phyloP scores from a whole-genome alignment of 495 filamentous ascomycete species.

The Neurospora sp. region DNA sequence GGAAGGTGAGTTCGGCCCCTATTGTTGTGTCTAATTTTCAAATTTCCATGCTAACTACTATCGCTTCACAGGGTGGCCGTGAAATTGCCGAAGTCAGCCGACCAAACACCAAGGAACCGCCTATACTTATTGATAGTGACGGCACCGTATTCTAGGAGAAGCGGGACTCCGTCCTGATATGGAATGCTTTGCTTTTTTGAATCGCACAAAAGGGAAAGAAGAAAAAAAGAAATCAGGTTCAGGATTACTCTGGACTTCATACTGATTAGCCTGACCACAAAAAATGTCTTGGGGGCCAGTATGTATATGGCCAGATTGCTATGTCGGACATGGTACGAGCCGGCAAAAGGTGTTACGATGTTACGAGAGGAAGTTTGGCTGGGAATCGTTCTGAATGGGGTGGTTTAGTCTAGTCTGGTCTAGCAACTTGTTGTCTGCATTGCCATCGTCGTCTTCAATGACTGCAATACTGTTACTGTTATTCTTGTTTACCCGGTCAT shows the following conservation, averaged over 20 bases:
- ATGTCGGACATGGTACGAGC: background rate
- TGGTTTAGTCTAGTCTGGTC: background rate
- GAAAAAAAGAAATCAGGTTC: background rate
- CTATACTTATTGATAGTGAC: constrained; percentile 92
- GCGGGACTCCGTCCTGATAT: background rate
- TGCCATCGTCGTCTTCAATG: background rate
- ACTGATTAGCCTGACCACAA: background rate
- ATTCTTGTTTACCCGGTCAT: background rate
- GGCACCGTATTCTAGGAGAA: constrained; percentile 77
- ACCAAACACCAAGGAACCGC: constrained; percentile 93
- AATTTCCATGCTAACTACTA: constrained; percentile 13
- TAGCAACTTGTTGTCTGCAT: background rate
- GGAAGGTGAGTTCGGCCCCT: constrained; percentile 59
- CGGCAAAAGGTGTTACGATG: background rate
- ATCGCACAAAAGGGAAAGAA: background rate
- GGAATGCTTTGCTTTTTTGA: background rate
- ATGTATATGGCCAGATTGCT: background rate
- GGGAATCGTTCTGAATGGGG: background rate
- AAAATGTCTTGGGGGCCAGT: background rate
- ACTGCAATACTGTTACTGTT: background rate
- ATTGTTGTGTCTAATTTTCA: background rate
- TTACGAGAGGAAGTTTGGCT: background rate
- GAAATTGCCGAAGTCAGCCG: constrained; percentile 93
- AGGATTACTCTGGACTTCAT: background rate
- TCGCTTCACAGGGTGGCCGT: constrained; percentile 65